phyloP scores from a whole-genome alignment of 129 eudicot genomes.

The Flaveria bidentis region DNA sequence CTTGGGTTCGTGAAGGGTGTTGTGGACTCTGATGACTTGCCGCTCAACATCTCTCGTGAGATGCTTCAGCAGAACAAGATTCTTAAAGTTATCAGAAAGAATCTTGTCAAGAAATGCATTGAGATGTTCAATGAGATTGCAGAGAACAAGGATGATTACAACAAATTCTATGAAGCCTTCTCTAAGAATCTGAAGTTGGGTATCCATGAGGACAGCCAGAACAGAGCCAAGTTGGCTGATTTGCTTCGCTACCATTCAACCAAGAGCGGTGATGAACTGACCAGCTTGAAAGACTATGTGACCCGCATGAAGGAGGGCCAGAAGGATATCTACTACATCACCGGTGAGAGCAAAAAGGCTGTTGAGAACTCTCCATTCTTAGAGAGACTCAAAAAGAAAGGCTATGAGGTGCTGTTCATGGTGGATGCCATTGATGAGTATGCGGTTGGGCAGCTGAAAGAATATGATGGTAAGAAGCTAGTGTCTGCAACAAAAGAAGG shows the following conservation, averaged over 20 bases:
- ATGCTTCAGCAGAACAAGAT: slow-evolving; percentile 93
- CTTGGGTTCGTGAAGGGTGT: slow-evolving; percentile 89
- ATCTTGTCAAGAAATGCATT: slow-evolving; percentile 86
- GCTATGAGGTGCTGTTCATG: slow-evolving; percentile 81
- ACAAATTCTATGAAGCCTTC: slow-evolving; percentile 77
- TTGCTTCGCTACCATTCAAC: slow-evolving; percentile 79
- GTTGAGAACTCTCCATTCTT: slow-evolving; percentile 87
- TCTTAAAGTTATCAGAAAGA: slow-evolving; percentile 84
- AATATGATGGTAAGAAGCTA: slow-evolving; percentile 81
- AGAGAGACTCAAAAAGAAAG: slow-evolving; percentile 78
- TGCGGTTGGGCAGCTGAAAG: slow-evolving; percentile 81
- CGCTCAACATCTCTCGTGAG: slow-evolving; percentile 89
- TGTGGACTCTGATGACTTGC: slow-evolving; percentile 86
- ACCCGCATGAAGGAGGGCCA: slow-evolving; percentile 92
- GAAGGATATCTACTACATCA: slow-evolving; percentile 78
- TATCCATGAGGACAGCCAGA: slow-evolving; percentile 88
- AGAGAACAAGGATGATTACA: slow-evolving; percentile 83
- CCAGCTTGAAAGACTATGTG: slow-evolving; percentile 85
- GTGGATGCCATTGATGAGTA: slow-evolving; percentile 92
- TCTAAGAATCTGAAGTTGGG: slow-evolving; percentile 87
- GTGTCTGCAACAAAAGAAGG: slow-evolving; percentile 91
- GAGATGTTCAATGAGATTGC: slow-evolving; percentile 95
- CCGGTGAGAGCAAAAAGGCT: slow-evolving; percentile 89
- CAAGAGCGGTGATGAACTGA: slow-evolving; percentile 81
- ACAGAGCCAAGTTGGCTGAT: slow-evolving; percentile 77